Evolutionary conservation across 176 grass and related monocot genomes (phyloP).

Genomic region (Canna indica): DNA sequence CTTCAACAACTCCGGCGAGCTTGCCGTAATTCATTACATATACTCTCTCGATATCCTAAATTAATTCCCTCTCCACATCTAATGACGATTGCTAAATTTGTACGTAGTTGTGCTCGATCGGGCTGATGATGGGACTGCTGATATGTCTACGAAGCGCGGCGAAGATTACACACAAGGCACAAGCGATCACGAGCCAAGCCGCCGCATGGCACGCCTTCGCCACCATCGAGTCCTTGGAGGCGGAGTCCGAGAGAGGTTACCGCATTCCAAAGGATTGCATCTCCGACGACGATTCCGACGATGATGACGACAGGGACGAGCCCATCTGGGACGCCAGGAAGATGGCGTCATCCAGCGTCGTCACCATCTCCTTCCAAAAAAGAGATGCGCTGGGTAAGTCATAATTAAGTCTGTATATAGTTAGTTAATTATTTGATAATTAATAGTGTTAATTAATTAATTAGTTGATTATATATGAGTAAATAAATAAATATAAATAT

Average conservation of each 20-base stretch:
- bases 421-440: not conserved
- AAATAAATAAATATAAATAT: not conserved
- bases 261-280: conserved; percentile 3
- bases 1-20: conserved; percentile 71
- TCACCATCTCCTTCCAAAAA: conserved; percentile 78
- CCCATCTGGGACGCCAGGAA: conserved; percentile 48
- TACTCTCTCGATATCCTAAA: not conserved
- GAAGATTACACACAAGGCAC: conserved; percentile 94
- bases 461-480: not conserved
- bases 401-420: too few relatives aligned
- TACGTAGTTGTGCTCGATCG: conserved; percentile 55
- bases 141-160: conserved; percentile 80
- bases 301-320: conserved; percentile 49
- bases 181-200: conserved; percentile 72
- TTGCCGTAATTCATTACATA: conserved; percentile 40
- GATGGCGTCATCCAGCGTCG: conserved; percentile 18
- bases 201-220: conserved; percentile 90
- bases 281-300: conserved; percentile 12
- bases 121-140: conserved; percentile 67
- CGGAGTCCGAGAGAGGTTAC: conserved; percentile 6
- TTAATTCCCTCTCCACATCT: not conserved
- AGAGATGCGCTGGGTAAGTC: conserved; percentile 67
- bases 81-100: not conserved
- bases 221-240: conserved; percentile 45
- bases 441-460: not conserved